Evolutionary conservation across 2,329 filamentous ascomycete species (phyloP).

Genomic region (Aspergillus ustus): DNA sequence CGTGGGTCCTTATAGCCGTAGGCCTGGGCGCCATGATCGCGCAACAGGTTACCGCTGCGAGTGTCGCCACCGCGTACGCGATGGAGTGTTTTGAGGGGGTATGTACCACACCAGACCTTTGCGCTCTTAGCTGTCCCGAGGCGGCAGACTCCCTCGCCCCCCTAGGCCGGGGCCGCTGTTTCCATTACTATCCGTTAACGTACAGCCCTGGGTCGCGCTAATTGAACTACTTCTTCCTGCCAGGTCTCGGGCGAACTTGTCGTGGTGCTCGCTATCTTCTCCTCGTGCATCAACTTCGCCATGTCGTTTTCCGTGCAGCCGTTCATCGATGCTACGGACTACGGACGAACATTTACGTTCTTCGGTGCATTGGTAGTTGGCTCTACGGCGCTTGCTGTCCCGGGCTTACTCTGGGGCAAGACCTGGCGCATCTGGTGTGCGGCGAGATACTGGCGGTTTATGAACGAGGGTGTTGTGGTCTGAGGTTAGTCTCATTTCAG

Average conservation of each 20-base stretch:
- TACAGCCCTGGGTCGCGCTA: too few species aligned
- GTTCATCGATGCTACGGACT: slow-evolving; percentile 43
- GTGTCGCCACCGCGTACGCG: slow-evolving; percentile 46
- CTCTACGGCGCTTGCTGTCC: slow-evolving; percentile 31
- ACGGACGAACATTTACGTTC: slow-evolving; percentile 40
- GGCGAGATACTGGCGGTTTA: slow-evolving; percentile 32
- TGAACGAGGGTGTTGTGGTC: slow-evolving; percentile 24
- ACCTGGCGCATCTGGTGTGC: slow-evolving; percentile 35
- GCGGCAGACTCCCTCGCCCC: too few species aligned
- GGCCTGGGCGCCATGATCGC: slow-evolving; percentile 46
- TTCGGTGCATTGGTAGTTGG: slow-evolving; percentile 38
- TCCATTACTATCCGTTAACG: too few species aligned
- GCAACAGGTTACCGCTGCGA: slow-evolving; percentile 46
- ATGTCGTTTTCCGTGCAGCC: slow-evolving; percentile 47
- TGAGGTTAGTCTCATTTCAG: too few species aligned
- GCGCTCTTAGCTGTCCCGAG: too few species aligned
- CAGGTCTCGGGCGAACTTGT: slow-evolving; percentile 45
- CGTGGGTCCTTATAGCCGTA: slow-evolving; percentile 44
- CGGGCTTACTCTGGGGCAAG: slow-evolving; percentile 41
- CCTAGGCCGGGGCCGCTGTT: too few species aligned
- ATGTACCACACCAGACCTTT: too few species aligned
- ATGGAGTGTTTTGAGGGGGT: slow-evolving; percentile 45
- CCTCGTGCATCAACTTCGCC: slow-evolving; percentile 39
- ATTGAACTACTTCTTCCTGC: too few species aligned
- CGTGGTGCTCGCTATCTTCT: slow-evolving; percentile 44